Evolutionary conservation across 495 filamentous ascomycete species (phyloP).

Genomic region (Rostrohypoxylon terebratum): DNA sequence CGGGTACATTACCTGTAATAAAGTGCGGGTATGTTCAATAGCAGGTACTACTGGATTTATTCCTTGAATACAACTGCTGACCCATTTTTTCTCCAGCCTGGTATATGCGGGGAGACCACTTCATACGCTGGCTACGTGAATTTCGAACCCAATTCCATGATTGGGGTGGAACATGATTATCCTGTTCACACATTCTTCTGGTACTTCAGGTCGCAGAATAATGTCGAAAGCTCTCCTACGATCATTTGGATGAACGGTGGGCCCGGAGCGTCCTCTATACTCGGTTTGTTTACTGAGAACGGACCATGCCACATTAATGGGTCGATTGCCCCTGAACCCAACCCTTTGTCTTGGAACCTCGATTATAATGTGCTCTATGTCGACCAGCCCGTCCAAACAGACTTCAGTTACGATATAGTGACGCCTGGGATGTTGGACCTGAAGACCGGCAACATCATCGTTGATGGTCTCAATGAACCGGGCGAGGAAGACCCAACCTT

Average conservation of each 20-base stretch:
- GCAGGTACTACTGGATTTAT: conserved; percentile 25
- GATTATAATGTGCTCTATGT: conserved; percentile 78
- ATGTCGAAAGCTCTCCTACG: conserved; percentile 66
- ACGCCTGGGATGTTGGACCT: conserved; percentile 56
- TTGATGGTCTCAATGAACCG: conserved; percentile 46
- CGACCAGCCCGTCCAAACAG: conserved; percentile 69
- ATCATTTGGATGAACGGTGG: conserved; percentile 75
- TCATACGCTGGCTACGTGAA: conserved; percentile 62
- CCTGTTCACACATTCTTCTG: conserved; percentile 82
- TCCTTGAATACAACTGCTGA: conserved; percentile 24
- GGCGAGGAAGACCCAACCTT: conserved; percentile 53
- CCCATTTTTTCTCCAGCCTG: conserved; percentile 26
- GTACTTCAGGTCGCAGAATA: conserved; percentile 74
- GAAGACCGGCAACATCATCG: conserved; percentile 43
- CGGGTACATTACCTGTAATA: conserved; percentile 3
- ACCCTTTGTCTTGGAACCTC: conserved; percentile 71
- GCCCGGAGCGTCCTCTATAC: conserved; percentile 68
- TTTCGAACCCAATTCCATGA: conserved; percentile 47
- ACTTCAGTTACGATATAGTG: conserved; percentile 63
- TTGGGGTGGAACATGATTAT: conserved; percentile 59
- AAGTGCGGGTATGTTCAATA: conserved; percentile 23
- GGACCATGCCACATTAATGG: conserved; percentile 55
- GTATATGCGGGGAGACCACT: conserved; percentile 48
- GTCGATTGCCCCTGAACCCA: conserved; percentile 61
- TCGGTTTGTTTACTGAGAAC: conserved; percentile 71